Evolutionary conservation across 208 protist species (phyloP), one percentile per base, ranked within the genome.

Genomic region (Tritrichomonas foetus): DNA sequence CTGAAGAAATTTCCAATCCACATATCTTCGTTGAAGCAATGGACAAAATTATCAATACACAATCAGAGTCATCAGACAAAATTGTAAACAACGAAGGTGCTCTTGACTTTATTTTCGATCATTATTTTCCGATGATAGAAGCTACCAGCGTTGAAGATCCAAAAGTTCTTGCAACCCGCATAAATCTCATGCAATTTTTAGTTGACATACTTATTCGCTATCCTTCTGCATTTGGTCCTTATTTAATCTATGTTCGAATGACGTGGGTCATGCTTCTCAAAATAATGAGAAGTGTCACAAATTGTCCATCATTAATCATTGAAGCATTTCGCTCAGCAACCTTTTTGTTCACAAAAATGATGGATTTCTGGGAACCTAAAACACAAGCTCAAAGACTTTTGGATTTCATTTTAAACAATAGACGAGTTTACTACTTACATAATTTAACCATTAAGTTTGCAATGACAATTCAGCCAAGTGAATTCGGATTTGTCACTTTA

Each of bases 81-180:
- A 61, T 61, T 61, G 53, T 61, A 22, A 61, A 16, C n/a, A 5
- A 11, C 5, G 11, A 16, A 5, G 64, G 64, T 69, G 13, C 64
- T n/a, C 25, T 69, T n/a, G 64, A 69, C 64, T 69, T 69, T 69
- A 69, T 69, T 69, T 69, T 69, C n/a, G 64, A 69, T 69, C 64
- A 69, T 69, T 69, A 69, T 69, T 69, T 69, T 8, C 64, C 64
- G n/a, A n/a, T 69, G 25, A 16, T 69, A n/a, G 64, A 69, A 33
- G 11, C 64, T 33, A 33, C 27, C 5, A 33, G 22, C 25, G n/a
- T n/a, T 33, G 27, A 16, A n/a, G n/a, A 69, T 69, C 3, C 13
- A 33, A 69, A 69, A 3, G 3, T 8, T 5, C 13, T 69, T 69
- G 5, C 64, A 16, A n/a, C 64, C 64, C 8, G 27, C 5, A 69